A percentile compares a stretch with the other conserved stretches of the same genome.
These are phyloP conservation scores for Malus asiatica DNA, from an alignment of 306 rosid genomes.

Conservation along the genomic window DNA sequence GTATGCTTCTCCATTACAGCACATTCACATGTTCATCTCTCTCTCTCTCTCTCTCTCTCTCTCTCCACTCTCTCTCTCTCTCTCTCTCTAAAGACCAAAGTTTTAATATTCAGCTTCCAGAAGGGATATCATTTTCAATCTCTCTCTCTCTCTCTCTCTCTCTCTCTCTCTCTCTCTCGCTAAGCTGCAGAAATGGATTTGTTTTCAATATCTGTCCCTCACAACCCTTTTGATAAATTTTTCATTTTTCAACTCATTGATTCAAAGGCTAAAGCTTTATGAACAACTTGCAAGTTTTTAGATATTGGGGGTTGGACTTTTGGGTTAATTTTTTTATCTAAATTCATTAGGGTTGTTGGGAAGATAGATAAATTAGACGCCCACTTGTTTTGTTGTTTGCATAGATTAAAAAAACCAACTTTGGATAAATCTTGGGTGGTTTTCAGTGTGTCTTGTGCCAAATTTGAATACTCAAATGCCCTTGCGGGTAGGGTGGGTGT, in stretches of 20 bases:
- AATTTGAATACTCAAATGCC: slow-evolving; percentile 12
- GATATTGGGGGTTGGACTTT: slow-evolving; percentile 27
- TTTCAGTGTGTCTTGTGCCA: not conserved
- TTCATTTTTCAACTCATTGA: slow-evolving; percentile 6
- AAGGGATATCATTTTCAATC: slow-evolving; percentile 15
- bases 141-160: not conserved
- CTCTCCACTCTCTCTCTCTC: not conserved
- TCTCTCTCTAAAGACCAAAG: not conserved
- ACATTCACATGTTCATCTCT: slow-evolving; percentile 1
- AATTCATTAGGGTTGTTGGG: slow-evolving; percentile 23
- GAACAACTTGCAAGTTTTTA: slow-evolving; percentile 8
- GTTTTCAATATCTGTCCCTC: not conserved
- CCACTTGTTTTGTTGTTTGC: slow-evolving; percentile 3
- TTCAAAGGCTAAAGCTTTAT: not conserved
- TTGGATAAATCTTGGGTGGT: slow-evolving; percentile 10
- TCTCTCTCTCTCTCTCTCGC: not conserved
- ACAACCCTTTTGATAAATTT: not conserved
- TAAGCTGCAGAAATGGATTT: slow-evolving; percentile 6
- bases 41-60: not conserved
- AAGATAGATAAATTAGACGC: not conserved
- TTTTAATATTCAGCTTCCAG: slow-evolving; percentile 17
- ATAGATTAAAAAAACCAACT: not conserved
- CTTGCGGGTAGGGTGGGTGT: not conserved
- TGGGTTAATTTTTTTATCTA: not conserved
- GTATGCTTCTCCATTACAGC: not conserved